Evolutionary conservation across 2,329 filamentous ascomycete species (phyloP).

Genomic region (Alternaria longipes): DNA sequence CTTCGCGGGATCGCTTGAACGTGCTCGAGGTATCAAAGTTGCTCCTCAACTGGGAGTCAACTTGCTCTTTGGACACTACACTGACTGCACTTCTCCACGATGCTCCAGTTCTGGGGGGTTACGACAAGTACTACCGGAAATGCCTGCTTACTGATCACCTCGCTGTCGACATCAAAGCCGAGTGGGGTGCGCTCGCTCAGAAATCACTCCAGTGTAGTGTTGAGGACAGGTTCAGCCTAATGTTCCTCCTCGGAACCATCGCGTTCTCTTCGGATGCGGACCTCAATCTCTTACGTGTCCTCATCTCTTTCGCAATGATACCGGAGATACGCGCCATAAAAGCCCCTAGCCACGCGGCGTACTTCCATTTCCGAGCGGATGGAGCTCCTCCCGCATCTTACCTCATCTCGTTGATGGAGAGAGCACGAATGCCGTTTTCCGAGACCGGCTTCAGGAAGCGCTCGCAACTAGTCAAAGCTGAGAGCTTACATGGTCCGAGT

Average conservation of each 20-base stretch:
- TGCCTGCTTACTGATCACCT: slow-evolving; percentile 54
- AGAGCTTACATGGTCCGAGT: slow-evolving; percentile 31
- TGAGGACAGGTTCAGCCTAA: slow-evolving; percentile 50
- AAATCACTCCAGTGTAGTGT: slow-evolving; percentile 41
- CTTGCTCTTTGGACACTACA: slow-evolving; percentile 8
- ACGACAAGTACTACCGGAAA: slow-evolving; percentile 42
- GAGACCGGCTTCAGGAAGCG: slow-evolving; percentile 36
- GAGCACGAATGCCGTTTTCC: slow-evolving; percentile 43
- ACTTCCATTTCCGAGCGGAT: slow-evolving; percentile 48
- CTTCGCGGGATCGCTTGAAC: slow-evolving; percentile 14
- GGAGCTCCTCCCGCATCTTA: slow-evolving; percentile 38
- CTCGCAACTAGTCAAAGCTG: slow-evolving; percentile 41
- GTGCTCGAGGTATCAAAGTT: slow-evolving; percentile 20
- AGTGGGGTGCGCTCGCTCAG: slow-evolving; percentile 58
- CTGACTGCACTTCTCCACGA: slow-evolving; percentile 39
- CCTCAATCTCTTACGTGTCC: slow-evolving; percentile 53
- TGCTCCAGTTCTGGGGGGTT: slow-evolving; percentile 53
- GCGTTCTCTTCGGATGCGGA: slow-evolving; percentile 53
- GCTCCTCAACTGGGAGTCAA: slow-evolving; percentile 21
- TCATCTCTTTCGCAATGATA: slow-evolving; percentile 58
- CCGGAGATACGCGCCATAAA: slow-evolving; percentile 51
- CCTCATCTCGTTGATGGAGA: slow-evolving; percentile 19
- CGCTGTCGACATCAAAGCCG: slow-evolving; percentile 45
- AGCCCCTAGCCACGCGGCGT: slow-evolving; percentile 47
- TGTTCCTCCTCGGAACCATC: slow-evolving; percentile 59